Percentiles rank a stretch among this genome's conserved stretches.
phyloP scores from a whole-genome alignment of 306 rosid genomes.

The Cicer yamashitae region DNA sequence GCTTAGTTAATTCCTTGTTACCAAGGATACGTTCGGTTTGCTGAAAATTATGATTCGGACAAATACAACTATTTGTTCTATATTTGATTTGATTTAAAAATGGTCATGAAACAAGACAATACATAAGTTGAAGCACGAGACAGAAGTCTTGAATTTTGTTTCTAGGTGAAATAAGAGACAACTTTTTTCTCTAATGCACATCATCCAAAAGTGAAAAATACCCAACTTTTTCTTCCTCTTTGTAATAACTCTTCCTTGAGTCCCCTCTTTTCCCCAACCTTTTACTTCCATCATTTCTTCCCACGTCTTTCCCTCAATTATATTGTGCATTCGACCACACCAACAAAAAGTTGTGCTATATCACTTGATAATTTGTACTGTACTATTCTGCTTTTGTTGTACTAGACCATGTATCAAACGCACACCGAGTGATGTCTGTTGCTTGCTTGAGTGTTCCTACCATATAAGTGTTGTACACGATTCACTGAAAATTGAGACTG shows the following conservation, averaged over 20 bases:
- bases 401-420: conserved; percentile 5
- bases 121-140: neutral
- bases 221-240: conserved; percentile 13
- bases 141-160: conserved; percentile 12
- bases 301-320: neutral
- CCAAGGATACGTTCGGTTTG: neutral
- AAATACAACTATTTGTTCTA: neutral
- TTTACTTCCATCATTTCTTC: neutral
- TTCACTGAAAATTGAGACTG: neutral
- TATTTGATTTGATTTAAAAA: conserved; percentile 7
- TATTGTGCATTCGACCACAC: neutral
- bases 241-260: neutral
- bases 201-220: neutral
- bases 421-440: neutral
- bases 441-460: neutral
- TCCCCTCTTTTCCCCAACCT: neutral
- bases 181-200: conserved; percentile 14
- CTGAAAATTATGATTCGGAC: neutral
- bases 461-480: neutral
- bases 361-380: neutral
- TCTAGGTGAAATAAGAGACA: conserved; percentile 7
- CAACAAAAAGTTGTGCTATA: neutral
- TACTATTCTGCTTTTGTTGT: neutral
- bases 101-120: conserved; percentile 1
- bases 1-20: neutral